Conservation (phyloP, 768 basidiomycete genomes). For the Psilocybe cubensis region DNA sequence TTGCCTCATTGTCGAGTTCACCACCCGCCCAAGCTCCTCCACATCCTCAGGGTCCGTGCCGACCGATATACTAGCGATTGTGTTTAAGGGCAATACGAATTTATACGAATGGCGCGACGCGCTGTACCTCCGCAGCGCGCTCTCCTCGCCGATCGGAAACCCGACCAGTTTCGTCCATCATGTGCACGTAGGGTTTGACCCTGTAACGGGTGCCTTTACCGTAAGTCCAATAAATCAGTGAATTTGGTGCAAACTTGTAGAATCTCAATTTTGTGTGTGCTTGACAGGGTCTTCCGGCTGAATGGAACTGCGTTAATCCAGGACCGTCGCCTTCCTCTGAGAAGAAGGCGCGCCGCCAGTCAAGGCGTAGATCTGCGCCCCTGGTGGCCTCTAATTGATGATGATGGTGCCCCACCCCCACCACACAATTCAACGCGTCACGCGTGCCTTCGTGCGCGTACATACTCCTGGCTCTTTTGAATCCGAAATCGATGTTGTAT, state of each 20-base stretch:
- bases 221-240: no score
- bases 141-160: slow-evolving; percentile 29
- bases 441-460: neutral
- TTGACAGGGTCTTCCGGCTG: slow-evolving; percentile 21
- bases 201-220: slow-evolving; percentile 30
- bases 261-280: no score
- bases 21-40: slow-evolving; percentile 15
- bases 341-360: slow-evolving; percentile 20
- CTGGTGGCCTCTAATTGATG: slow-evolving; percentile 6
- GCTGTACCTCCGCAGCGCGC: slow-evolving; percentile 29
- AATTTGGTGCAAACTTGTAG: no score
- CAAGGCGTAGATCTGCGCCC: slow-evolving; percentile 20
- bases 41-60: slow-evolving; percentile 17
- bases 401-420: neutral
- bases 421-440: neutral
- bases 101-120: slow-evolving; percentile 35
- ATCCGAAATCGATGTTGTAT: neutral
- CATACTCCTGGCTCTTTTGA: no score
- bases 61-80: slow-evolving; percentile 30
- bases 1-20: slow-evolving; percentile 27
- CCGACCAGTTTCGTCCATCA: slow-evolving; percentile 37
- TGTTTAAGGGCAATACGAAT: slow-evolving; percentile 31
- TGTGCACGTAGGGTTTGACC: slow-evolving; percentile 36
- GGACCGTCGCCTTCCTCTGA: slow-evolving; percentile 3
- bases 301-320: slow-evolving; percentile 18